Conservation (phyloP, 2,329 filamentous ascomycete genomes). For the Elsinoe ampelina region DNA sequence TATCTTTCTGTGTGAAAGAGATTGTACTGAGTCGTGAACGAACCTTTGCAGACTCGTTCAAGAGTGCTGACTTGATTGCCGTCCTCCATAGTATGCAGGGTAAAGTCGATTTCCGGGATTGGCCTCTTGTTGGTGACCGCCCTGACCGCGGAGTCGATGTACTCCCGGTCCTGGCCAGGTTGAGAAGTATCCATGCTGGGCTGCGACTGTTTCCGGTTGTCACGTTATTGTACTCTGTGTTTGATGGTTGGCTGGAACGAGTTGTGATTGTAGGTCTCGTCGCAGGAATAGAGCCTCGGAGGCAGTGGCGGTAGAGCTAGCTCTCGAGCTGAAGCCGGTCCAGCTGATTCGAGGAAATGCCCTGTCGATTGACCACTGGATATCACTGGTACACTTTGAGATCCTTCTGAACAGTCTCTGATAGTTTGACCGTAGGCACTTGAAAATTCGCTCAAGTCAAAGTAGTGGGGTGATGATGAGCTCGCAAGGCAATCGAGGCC, state of each 20-base stretch:
- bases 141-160: conserved; percentile 77
- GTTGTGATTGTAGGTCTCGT: too few relatives aligned
- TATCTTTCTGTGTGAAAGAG: background rate
- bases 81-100: conserved; percentile 97
- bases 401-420: too few relatives aligned
- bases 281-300: background rate
- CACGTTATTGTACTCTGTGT: too few relatives aligned
- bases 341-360: background rate
- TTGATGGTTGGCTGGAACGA: too few relatives aligned
- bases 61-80: conserved; percentile 87
- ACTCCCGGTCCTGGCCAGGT: conserved; percentile 30
- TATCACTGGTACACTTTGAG: too few relatives aligned
- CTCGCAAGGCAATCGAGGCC: conserved; percentile 1
- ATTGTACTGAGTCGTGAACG: conserved; percentile 11
- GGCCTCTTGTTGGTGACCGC: conserved; percentile 93
- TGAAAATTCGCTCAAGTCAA: background rate
- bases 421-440: too few relatives aligned
- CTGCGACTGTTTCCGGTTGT: too few relatives aligned
- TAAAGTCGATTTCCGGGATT: conserved; percentile 96
- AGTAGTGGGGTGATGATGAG: background rate
- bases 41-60: conserved; percentile 98
- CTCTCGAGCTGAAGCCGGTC: background rate
- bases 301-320: conserved; percentile 8
- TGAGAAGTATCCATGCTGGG: conserved; percentile 25
- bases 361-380: background rate